Percentiles rank a stretch among this genome's conserved stretches.
phyloP scores from a whole-genome alignment of 805 yeast genomes.

The Ogataea sp. region DNA sequence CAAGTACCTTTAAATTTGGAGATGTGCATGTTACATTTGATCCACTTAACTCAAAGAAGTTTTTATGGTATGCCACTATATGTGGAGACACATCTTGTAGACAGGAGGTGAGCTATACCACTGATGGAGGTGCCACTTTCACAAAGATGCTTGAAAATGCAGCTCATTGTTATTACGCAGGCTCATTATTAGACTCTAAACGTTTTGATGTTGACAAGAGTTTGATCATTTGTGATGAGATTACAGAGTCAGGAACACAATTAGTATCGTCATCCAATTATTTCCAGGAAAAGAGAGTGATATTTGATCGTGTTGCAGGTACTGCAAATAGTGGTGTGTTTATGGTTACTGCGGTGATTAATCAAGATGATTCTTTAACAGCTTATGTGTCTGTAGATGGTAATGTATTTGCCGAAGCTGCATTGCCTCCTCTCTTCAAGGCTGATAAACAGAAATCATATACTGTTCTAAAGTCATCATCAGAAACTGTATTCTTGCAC shows the following conservation, averaged over 20 bases:
- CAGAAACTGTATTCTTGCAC: conserved; percentile 73
- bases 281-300: conserved; percentile 32
- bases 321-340: conserved; percentile 66
- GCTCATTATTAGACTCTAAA: conserved; percentile 34
- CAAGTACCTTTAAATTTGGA: conserved; percentile 33
- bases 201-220: conserved; percentile 29
- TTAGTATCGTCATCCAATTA: conserved; percentile 44
- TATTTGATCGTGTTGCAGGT: conserved; percentile 59
- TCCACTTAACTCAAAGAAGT: conserved; percentile 42
- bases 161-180: conserved; percentile 60
- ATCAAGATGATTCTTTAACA: conserved; percentile 42
- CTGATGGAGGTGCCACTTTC: conserved; percentile 63
- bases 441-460: conserved; percentile 61
- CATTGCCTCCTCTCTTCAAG: conserved; percentile 60
- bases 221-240: conserved; percentile 57
- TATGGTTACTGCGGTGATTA: conserved; percentile 60
- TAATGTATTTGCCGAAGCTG: conserved; percentile 61
- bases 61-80: conserved; percentile 72
- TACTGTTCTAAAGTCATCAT: conserved; percentile 67
- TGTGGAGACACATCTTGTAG: too few relatives aligned
- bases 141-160: conserved; percentile 43
- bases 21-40: conserved; percentile 50
- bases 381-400: conserved; percentile 83
- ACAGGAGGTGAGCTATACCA: conserved; percentile 51
- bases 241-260: conserved; percentile 21